A percentile compares a stretch with the other conserved stretches of the same genome.
phyloP scores from a whole-genome alignment of 352 stramenopile genomes.

The Elongisporangium undulatum region DNA sequence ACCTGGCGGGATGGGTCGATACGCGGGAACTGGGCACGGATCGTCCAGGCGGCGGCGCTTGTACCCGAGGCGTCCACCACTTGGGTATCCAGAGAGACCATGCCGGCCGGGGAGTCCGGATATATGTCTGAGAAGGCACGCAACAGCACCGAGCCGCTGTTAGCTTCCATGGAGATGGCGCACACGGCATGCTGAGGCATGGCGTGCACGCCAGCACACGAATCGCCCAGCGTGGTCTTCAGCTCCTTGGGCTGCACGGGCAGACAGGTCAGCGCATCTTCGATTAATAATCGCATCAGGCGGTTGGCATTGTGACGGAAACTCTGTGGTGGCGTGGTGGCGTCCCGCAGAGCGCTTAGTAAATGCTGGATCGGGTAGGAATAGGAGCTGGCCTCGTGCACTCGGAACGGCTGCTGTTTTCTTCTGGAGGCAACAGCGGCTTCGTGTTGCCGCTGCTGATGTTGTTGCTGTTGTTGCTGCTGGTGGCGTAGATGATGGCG shows the following conservation, averaged over 20 bases:
- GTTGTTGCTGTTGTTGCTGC: neutral
- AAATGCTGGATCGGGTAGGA: constrained; percentile 22
- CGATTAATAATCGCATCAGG: constrained; percentile 28
- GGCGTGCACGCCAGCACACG: constrained; percentile 2
- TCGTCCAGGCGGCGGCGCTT: constrained; percentile 5
- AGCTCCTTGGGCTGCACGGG: constrained; percentile 15
- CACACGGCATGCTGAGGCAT: constrained; percentile 16
- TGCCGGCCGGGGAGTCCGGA: constrained; percentile 11
- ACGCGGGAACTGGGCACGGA: constrained; percentile 23
- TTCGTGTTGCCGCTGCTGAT: neutral
- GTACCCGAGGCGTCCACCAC: neutral
- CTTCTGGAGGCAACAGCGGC: neutral
- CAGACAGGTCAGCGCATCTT: constrained; percentile 28
- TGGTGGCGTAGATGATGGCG: neutral
- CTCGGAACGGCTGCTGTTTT: constrained; percentile 12
- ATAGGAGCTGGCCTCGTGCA: constrained; percentile 19
- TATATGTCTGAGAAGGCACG: constrained; percentile 20
- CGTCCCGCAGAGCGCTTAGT: constrained; percentile 15
- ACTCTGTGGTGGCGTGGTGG: constrained; percentile 10
- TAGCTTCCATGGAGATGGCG: constrained; percentile 20
- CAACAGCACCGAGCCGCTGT: constrained; percentile 8
- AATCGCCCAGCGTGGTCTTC: constrained; percentile 12
- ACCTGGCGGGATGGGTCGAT: constrained; percentile 16
- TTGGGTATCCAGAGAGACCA: constrained; percentile 4
- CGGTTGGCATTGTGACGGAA: constrained; percentile 21